Percentiles rank a stretch among this genome's conserved stretches.
phyloP scores from a whole-genome alignment of 208 protist genomes.

The Leishmania guyanensis region DNA sequence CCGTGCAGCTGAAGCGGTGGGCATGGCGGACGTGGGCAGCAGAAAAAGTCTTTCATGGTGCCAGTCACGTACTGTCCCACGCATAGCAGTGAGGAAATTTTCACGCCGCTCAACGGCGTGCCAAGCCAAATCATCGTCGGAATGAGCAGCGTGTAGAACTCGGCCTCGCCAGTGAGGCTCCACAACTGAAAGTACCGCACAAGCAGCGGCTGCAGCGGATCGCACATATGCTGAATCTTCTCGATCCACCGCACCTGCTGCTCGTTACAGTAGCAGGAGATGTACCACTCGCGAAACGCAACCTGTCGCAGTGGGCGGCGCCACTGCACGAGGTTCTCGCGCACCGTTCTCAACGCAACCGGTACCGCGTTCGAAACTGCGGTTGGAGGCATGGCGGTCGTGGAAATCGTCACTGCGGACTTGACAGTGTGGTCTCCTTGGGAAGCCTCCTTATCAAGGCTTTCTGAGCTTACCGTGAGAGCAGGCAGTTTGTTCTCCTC shows the following conservation, averaged over 20 bases:
- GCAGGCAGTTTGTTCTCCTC: background rate
- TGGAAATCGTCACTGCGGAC: background rate
- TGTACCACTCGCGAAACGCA: constrained; percentile 74
- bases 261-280: constrained; percentile 66
- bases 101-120: constrained; percentile 25
- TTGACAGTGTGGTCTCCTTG: background rate
- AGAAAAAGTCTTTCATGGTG: constrained; percentile 56
- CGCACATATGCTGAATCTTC: constrained; percentile 36
- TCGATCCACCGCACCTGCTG: constrained; percentile 44
- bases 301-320: constrained; percentile 22
- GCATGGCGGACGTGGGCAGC: constrained; percentile 70
- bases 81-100: constrained; percentile 55
- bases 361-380: constrained; percentile 5
- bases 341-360: background rate
- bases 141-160: constrained; percentile 71
- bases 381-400: background rate
- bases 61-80: constrained; percentile 68
- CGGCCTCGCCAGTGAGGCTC: constrained; percentile 68
- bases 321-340: constrained; percentile 35
- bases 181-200: constrained; percentile 64
- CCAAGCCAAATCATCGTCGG: constrained; percentile 62
- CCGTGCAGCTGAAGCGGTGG: constrained; percentile 66
- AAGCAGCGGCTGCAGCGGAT: constrained; percentile 30
- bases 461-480: background rate
- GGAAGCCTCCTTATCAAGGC: background rate